Percentiles rank a stretch among this genome's conserved stretches.
These are phyloP conservation scores for Shiraia bambusicola DNA, from an alignment of 2,329 filamentous ascomycete genomes.

Conservation along the genomic window DNA sequence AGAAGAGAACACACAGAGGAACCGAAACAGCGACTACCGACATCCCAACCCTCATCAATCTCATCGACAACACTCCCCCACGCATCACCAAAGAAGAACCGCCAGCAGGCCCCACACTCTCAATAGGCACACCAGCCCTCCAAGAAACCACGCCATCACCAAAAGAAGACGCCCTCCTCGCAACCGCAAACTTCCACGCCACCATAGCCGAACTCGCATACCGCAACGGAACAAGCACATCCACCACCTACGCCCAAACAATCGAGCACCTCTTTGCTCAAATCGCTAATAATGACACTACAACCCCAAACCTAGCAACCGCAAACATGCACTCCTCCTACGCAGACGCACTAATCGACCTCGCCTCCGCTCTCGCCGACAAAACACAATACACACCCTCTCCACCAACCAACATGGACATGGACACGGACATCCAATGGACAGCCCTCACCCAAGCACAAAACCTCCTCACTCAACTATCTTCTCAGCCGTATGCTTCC, in stretches of 20 bases:
- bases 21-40: slow-evolving; percentile 55
- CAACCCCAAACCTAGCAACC: slow-evolving; percentile 52
- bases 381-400: slow-evolving; percentile 14
- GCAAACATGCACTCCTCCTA: slow-evolving; percentile 56
- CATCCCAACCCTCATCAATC: slow-evolving; percentile 54
- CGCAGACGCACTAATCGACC: slow-evolving; percentile 58
- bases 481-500: slow-evolving; percentile 16
- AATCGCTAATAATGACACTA: slow-evolving; percentile 48
- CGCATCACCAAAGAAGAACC: slow-evolving; percentile 24
- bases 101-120: slow-evolving; percentile 35
- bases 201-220: slow-evolving; percentile 61
- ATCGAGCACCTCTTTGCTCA: slow-evolving; percentile 39
- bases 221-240: slow-evolving; percentile 52
- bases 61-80: slow-evolving; percentile 33
- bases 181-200: slow-evolving; percentile 58
- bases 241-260: slow-evolving; percentile 55
- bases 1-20: slow-evolving; percentile 61
- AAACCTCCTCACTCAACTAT: slow-evolving; percentile 28
- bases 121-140: slow-evolving; percentile 23
- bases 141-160: slow-evolving; percentile 41
- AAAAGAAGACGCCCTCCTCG: slow-evolving; percentile 56
- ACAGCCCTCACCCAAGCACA: slow-evolving; percentile 36
- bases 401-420: slow-evolving; percentile 12
- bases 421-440: slow-evolving; percentile 34
- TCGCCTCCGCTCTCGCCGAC: slow-evolving; percentile 52